phyloP scores from a whole-genome alignment of 768 basidiomycete species.

The Daedaleopsis nitida region DNA sequence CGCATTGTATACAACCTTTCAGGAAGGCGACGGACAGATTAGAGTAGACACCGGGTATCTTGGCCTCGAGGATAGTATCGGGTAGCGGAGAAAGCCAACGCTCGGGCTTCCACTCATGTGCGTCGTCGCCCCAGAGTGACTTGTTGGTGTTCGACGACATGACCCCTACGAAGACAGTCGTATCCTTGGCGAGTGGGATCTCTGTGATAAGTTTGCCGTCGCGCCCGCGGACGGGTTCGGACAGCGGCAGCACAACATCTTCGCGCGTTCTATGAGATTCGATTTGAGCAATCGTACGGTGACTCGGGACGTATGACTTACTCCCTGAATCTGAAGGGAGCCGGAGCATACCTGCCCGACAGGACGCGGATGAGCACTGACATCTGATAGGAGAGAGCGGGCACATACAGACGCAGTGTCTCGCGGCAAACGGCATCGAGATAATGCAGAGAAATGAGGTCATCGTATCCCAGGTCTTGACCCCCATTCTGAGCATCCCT shows the following conservation, averaged over 20 bases:
- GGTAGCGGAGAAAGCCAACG: slow-evolving; percentile 39
- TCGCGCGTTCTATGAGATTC: slow-evolving; percentile 16
- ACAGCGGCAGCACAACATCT: slow-evolving; percentile 47
- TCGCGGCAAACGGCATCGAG: slow-evolving; percentile 32
- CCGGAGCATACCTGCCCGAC: slow-evolving; percentile 11
- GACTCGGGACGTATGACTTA: neutral
- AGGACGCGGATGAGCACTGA: neutral
- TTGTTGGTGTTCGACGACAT: slow-evolving; percentile 41
- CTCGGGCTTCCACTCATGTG: slow-evolving; percentile 43
- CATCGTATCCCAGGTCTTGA: slow-evolving; percentile 27
- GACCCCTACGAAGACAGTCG: slow-evolving; percentile 39
- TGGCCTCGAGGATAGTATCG: slow-evolving; percentile 10
- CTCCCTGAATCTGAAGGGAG: slow-evolving; percentile 14
- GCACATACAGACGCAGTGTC: slow-evolving; percentile 28
- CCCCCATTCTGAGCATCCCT: slow-evolving; percentile 8
- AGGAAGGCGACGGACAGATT: slow-evolving; percentile 12
- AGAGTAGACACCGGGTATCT: slow-evolving; percentile 22
- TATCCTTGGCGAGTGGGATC: slow-evolving; percentile 41
- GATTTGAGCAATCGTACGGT: slow-evolving; percentile 2
- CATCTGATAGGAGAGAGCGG: neutral
- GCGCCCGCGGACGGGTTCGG: slow-evolving; percentile 16
- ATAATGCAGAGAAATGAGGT: slow-evolving; percentile 26
- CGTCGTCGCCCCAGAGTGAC: slow-evolving; percentile 46
- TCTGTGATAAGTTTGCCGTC: slow-evolving; percentile 19
- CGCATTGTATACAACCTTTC: neutral